A percentile compares a stretch with the other conserved stretches of the same genome.
These are phyloP conservation scores for Fraxinus ornus DNA, from an alignment of 305 asterid species.

Conservation along the genomic window DNA sequence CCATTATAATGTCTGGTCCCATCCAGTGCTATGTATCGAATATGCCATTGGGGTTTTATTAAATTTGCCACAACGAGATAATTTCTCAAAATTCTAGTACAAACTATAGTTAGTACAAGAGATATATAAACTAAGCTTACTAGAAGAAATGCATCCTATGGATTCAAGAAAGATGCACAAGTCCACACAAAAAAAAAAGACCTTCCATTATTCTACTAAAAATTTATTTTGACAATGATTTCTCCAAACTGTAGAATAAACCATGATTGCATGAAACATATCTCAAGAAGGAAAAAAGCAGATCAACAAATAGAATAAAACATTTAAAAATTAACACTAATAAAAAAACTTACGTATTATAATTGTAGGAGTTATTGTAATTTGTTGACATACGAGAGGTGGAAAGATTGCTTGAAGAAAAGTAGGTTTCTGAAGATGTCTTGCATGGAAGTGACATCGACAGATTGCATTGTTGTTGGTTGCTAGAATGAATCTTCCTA, in stretches of 20 bases:
- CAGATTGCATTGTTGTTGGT: constrained; percentile 22
- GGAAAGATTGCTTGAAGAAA: constrained; percentile 28
- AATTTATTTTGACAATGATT: background rate
- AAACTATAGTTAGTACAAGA: too few relatives aligned
- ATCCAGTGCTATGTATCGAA: background rate
- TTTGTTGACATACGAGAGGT: constrained; percentile 26
- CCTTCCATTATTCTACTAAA: background rate
- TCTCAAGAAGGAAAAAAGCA: background rate
- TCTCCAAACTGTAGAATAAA: background rate
- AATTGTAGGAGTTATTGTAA: constrained; percentile 13
- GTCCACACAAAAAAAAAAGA: background rate
- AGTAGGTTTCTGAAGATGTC: constrained; percentile 24
- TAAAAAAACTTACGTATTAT: constrained; percentile 26
- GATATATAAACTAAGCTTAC: too few relatives aligned
- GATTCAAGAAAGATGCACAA: background rate
- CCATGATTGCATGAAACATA: background rate
- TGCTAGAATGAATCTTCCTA: constrained; percentile 12
- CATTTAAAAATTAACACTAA: background rate
- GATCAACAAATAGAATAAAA: too few relatives aligned
- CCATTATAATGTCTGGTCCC: background rate
- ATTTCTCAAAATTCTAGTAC: background rate
- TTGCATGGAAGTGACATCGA: constrained; percentile 24
- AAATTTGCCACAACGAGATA: background rate
- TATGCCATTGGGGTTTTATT: background rate
- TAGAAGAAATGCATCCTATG: too few relatives aligned